Evolutionary conservation across 768 basidiomycete genomes (phyloP).

Genomic region (Trametes sanguinea): DNA sequence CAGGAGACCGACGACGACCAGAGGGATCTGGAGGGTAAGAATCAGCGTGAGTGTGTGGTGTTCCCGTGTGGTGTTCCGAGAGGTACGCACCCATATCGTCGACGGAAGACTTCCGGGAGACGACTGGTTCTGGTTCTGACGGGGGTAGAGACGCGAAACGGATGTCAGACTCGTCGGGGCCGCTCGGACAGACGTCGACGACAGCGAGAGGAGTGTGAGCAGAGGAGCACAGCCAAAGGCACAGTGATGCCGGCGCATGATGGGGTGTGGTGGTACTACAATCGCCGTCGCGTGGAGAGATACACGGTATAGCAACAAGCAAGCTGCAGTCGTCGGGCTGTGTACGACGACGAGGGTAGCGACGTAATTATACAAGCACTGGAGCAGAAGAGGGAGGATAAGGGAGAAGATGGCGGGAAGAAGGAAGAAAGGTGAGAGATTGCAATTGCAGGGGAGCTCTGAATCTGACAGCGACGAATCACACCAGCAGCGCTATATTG

Average conservation of each 20-base stretch:
- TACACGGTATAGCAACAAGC: no score
- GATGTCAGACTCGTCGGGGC: not conserved
- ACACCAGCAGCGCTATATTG: no score
- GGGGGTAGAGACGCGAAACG: not conserved
- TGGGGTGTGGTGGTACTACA: no score
- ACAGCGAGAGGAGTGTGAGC: not conserved
- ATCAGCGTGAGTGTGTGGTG: not conserved
- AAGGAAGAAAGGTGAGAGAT: not conserved
- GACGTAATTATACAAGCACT: not conserved
- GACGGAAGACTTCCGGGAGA: not conserved
- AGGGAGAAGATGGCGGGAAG: conserved; percentile 6
- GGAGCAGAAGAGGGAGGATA: not conserved
- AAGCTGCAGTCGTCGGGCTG: not conserved
- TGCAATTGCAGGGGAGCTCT: no score
- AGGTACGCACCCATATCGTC: conserved; percentile 20
- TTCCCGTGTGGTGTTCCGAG: not conserved
- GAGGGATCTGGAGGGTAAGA: conserved; percentile 9
- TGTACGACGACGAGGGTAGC: not conserved
- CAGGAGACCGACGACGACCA: conserved; percentile 19
- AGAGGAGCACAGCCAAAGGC: conserved; percentile 4
- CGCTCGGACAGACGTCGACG: not conserved
- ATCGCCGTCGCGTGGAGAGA: no score
- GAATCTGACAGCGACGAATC: no score
- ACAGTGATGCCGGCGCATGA: conserved; percentile 12
- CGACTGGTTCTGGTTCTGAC: not conserved